Conservation (phyloP, 2,329 filamentous ascomycete genomes). For the Chaetomium olivaceum region DNA sequence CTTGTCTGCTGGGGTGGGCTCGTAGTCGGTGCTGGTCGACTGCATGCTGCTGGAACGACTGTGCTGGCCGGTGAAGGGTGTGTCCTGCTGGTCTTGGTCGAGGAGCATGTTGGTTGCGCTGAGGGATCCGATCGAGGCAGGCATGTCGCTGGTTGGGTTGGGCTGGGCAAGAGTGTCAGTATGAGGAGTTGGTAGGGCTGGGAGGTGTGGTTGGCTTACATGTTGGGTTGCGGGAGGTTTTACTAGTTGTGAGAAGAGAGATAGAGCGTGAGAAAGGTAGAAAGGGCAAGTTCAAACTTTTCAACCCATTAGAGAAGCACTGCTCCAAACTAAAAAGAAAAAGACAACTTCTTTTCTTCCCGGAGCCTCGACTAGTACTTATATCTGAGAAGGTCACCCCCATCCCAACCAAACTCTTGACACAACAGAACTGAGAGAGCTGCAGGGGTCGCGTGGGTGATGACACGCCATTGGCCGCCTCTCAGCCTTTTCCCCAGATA, state of each 20-base stretch:
- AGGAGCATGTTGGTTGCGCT: background rate
- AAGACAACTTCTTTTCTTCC: background rate
- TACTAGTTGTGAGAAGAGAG: background rate
- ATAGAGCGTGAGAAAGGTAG: background rate
- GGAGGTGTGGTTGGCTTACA: background rate
- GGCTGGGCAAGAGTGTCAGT: background rate
- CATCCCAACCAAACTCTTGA: slow-evolving; percentile 14
- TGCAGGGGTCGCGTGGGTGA: slow-evolving; percentile 19
- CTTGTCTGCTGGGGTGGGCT: background rate
- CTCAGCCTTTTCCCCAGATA: background rate
- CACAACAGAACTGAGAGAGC: slow-evolving; percentile 13
- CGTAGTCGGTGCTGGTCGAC: slow-evolving; percentile 16
- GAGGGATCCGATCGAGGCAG: background rate
- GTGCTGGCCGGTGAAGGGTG: slow-evolving; percentile 17
- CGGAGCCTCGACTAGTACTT: slow-evolving; percentile 2
- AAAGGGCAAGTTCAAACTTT: too few relatives aligned
- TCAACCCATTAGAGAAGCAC: slow-evolving; percentile 5
- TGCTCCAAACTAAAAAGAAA: background rate
- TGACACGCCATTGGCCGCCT: slow-evolving; percentile 18
- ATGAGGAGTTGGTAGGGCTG: background rate
- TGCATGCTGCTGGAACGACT: slow-evolving; percentile 23
- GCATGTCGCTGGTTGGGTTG: slow-evolving; percentile 1
- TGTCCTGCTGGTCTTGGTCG: background rate
- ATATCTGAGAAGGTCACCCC: slow-evolving; percentile 12
- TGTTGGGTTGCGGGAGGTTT: background rate